These are phyloP conservation scores for Scleroderma citrinum DNA, from an alignment of 768 basidiomycete genomes.

Conservation along the genomic window DNA sequence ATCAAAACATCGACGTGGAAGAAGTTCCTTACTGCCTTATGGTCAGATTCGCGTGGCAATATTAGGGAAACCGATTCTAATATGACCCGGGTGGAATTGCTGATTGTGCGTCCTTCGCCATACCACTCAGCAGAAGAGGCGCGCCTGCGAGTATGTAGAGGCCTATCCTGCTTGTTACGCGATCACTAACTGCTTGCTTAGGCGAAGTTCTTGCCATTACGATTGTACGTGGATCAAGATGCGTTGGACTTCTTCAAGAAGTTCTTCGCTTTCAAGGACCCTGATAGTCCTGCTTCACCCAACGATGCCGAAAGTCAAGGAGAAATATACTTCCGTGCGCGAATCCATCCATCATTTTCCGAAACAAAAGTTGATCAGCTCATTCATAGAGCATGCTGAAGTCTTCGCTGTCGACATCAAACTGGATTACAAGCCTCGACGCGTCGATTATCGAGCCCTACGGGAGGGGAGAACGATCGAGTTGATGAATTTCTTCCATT, in stretches of 20 bases:
- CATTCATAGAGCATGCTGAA: constrained; percentile 75
- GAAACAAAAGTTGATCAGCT: constrained; percentile 3
- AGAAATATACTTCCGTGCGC: constrained; percentile 72
- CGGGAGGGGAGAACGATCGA: constrained; percentile 90
- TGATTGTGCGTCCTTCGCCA: constrained; percentile 65
- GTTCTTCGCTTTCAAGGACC: constrained; percentile 85
- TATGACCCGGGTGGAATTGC: constrained; percentile 87
- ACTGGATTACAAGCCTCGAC: constrained; percentile 96
- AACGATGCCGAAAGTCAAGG: constrained; percentile 31
- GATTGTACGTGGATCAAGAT: constrained; percentile 96
- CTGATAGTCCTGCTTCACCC: constrained; percentile 33
- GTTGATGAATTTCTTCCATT: constrained; percentile 99
- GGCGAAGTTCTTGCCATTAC: constrained; percentile 86
- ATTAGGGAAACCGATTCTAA: constrained; percentile 86
- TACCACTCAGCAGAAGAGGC: constrained; percentile 68
- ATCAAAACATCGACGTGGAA: constrained; percentile 99
- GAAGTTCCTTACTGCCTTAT: constrained; percentile 87
- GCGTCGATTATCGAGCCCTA: constrained; percentile 90
- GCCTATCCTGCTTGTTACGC: not conserved
- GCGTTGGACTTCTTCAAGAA: constrained; percentile 97
- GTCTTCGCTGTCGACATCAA: constrained; percentile 94
- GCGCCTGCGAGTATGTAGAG: constrained; percentile 49
- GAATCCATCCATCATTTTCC: not conserved
- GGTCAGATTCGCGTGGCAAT: constrained; percentile 81
- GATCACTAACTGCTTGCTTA: constrained; percentile 24